Percentiles rank a stretch among this genome's conserved stretches.
These are phyloP conservation scores for Alternaria triticina DNA, from an alignment of 2,329 filamentous ascomycete genomes.

Conservation along the genomic window DNA sequence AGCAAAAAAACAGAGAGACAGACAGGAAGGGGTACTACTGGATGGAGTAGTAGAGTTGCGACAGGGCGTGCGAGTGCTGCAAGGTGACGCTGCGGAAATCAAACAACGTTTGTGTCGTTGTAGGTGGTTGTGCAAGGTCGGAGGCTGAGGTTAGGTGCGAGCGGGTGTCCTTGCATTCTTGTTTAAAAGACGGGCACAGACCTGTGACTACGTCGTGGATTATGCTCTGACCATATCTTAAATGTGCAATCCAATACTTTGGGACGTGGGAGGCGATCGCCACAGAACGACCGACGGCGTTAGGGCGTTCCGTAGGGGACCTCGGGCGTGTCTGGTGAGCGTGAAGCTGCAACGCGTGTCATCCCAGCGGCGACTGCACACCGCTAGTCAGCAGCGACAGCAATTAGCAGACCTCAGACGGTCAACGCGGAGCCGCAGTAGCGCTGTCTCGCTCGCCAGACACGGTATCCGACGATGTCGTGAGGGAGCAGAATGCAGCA, in stretches of 20 bases:
- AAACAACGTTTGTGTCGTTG: constrained; percentile 39
- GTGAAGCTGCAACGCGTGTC: constrained; percentile 41
- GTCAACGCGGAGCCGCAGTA: constrained; percentile 27
- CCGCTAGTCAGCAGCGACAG: constrained; percentile 31
- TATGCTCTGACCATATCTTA: constrained; percentile 34
- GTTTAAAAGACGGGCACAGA: constrained; percentile 36
- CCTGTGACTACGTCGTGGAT: constrained; percentile 23
- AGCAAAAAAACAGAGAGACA: constrained; percentile 41
- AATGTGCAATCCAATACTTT: constrained; percentile 30
- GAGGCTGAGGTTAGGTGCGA: constrained; percentile 27
- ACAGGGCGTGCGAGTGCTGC: constrained; percentile 30
- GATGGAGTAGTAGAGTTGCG: constrained; percentile 26
- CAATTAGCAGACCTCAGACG: constrained; percentile 12
- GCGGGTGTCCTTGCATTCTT: constrained; percentile 45
- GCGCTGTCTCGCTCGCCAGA: constrained; percentile 31
- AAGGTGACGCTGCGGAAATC: constrained; percentile 43
- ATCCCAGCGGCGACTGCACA: constrained; percentile 31
- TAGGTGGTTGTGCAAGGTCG: constrained; percentile 27
- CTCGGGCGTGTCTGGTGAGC: constrained; percentile 14
- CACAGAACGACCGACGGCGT: constrained; percentile 31
- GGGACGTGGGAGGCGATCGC: constrained; percentile 33
- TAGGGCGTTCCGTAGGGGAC: constrained; percentile 25
- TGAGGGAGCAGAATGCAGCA: constrained; percentile 23
- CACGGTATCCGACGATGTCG: constrained; percentile 20
- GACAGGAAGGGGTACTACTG: constrained; percentile 38